Percentiles rank a stretch among this genome's conserved stretches.
Conservation (phyloP, 805 yeast genomes). For the Millerozyma miso region DNA sequence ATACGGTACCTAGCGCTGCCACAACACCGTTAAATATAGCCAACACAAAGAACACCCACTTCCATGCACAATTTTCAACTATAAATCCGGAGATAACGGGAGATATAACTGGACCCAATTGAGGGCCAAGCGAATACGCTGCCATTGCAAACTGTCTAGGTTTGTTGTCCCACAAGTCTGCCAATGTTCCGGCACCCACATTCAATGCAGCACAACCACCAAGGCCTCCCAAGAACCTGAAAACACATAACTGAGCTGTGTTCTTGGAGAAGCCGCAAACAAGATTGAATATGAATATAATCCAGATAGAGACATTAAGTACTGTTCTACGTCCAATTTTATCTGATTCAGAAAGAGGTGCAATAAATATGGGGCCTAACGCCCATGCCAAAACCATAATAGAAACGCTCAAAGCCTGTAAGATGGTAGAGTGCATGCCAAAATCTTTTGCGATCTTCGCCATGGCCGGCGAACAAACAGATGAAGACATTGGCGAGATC, state of each 20-base stretch:
- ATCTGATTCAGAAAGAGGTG: conserved; percentile 63
- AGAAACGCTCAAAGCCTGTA: conserved; percentile 53
- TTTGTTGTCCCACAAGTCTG: conserved; percentile 53
- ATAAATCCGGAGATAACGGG: conserved; percentile 59
- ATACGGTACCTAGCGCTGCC: conserved; percentile 42
- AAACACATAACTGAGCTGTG: conserved; percentile 56
- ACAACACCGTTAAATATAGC: conserved; percentile 54
- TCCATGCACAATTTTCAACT: conserved; percentile 49
- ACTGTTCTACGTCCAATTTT: conserved; percentile 56
- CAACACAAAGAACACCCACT: conserved; percentile 64
- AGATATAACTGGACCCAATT: conserved; percentile 66
- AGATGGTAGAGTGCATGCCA: conserved; percentile 35
- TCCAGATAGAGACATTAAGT: conserved; percentile 47
- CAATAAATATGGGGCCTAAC: conserved; percentile 58
- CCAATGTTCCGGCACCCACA: conserved; percentile 65
- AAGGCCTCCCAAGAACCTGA: conserved; percentile 61
- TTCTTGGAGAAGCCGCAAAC: conserved; percentile 60
- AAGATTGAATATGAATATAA: conserved; percentile 47
- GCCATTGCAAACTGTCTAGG: conserved; percentile 56
- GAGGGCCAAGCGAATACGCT: conserved; percentile 52
- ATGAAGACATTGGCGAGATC: conserved; percentile 59
- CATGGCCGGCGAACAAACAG: conserved; percentile 60
- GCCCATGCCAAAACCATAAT: conserved; percentile 71
- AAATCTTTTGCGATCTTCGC: conserved; percentile 43
- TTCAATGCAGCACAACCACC: conserved; percentile 66